phyloP scores from a whole-genome alignment of 208 protist genomes.

The Wallacemonas sp. region DNA sequence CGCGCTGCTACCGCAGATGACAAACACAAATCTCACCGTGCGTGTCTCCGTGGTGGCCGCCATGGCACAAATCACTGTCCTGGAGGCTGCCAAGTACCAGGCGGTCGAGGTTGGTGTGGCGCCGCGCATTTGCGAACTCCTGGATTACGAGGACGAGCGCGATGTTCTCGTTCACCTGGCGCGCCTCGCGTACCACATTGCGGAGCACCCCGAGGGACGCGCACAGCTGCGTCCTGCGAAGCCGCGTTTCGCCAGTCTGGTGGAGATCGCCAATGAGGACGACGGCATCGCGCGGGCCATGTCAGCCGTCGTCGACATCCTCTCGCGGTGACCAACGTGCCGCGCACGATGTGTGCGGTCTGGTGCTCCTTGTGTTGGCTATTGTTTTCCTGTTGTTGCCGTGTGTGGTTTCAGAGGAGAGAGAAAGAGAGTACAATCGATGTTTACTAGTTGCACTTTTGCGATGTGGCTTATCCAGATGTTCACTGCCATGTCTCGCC shows the following conservation, averaged over 20 bases:
- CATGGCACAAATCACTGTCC: conserved; percentile 74
- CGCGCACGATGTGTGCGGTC: background rate
- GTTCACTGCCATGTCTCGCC: too few species aligned
- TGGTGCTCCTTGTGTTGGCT: too few species aligned
- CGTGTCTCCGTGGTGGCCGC: conserved; percentile 64
- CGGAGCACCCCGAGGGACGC: conserved; percentile 64
- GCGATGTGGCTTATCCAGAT: too few species aligned
- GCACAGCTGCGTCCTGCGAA: conserved; percentile 38
- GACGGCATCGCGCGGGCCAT: conserved; percentile 27
- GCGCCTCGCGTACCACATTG: conserved; percentile 58
- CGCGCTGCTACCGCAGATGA: conserved; percentile 50
- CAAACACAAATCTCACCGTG: conserved; percentile 62
- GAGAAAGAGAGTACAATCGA: too few species aligned
- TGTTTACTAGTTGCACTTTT: too few species aligned
- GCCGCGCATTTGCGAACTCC: conserved; percentile 27
- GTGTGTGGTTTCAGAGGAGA: too few species aligned
- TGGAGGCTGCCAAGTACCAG: conserved; percentile 74
- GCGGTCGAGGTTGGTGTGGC: conserved; percentile 51
- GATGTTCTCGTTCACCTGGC: conserved; percentile 80
- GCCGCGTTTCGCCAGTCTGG: conserved; percentile 40
- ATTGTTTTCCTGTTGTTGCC: conserved; percentile 1
- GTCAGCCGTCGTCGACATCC: conserved; percentile 18
- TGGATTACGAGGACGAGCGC: conserved; percentile 70
- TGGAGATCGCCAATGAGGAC: conserved; percentile 42
- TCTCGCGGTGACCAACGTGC: conserved; percentile 14